Evolutionary conservation across 75 land plant species (phyloP), one percentile per base, ranked within the genome.

Genomic region (Adiantum capillusveneris): DNA sequence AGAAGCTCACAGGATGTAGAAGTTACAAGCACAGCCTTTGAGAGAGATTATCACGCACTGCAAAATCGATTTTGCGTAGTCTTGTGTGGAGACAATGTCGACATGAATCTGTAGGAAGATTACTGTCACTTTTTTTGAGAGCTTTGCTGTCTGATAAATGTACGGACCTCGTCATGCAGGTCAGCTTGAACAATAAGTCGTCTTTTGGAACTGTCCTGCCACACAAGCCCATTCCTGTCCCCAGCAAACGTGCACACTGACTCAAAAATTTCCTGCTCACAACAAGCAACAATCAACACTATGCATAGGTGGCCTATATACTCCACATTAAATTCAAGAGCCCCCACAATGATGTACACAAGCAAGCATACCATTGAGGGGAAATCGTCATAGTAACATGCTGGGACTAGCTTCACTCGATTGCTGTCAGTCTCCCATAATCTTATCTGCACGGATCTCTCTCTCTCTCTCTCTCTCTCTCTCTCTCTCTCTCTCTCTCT

Each of bases 401-500:
- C 70, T 28, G 78, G 72, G 22, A 61, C 51, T 58, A 72, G 65
- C 60, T 85, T 84, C 34, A 94, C 88, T 41, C 98, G 70, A 27
- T 88, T 88, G 28, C 80, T 65, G 71, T 89, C 98, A 21, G 72
- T 63, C 61, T 94, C 98, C 98, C 98, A 73, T 30, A 94, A 58
- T 54, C 95, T 73, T 57, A 94, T 89, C 90, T 93, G 84, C 25
- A 60, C 18, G 6, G 31, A 2, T 30, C 25, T 41, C 16, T n/a
- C 56, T 54, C 27, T 24, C 27, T 26, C 27, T 25, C 27, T 54
- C 17, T 16, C 27, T 16, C 27, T 25, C 18, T 54, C 26, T 16
- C 56, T 29, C 56, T 16, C 56, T 54, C 56, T 34, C 37, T 34
- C 37, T 34, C 37, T 34, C 37, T 34, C 37, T 34, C 37, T 34